These are phyloP conservation scores for Lasiodiplodia sp. DNA, from an alignment of 2,329 filamentous ascomycete species.

Conservation along the genomic window DNA sequence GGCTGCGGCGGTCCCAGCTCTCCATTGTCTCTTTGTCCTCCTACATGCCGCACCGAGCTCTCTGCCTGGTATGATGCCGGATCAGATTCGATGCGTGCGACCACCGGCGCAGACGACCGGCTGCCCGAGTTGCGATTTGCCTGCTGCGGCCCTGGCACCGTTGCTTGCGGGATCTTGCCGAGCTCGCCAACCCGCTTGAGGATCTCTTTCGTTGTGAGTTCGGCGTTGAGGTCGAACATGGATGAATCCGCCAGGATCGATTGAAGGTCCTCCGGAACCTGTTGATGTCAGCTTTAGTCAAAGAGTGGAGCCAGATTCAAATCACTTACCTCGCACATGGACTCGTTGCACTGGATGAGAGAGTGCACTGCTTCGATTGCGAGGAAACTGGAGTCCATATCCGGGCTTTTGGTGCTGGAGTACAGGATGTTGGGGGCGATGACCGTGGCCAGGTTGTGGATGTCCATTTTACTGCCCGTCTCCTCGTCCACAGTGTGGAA, in stretches of 20 bases:
- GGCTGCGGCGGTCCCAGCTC: constrained; percentile 44
- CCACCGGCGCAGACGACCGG: constrained; percentile 59
- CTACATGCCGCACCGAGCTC: constrained; percentile 79
- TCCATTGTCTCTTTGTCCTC: constrained; percentile 37
- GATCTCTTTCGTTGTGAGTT: constrained; percentile 97
- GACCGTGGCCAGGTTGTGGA: constrained; percentile 95
- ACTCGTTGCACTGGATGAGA: constrained; percentile 90
- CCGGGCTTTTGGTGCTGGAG: constrained; percentile 61
- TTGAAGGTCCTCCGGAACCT: constrained; percentile 94
- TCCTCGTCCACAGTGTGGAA: constrained; percentile 98
- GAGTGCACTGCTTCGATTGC: constrained; percentile 93
- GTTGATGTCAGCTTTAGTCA: constrained; percentile 36
- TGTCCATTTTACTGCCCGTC: constrained; percentile 97
- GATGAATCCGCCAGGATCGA: constrained; percentile 83
- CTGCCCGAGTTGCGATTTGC: constrained; percentile 62
- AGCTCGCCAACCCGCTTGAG: constrained; percentile 91
- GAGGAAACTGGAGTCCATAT: constrained; percentile 82
- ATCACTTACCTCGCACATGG: constrained; percentile 91
- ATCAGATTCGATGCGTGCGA: constrained; percentile 85
- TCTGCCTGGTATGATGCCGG: constrained; percentile 84
- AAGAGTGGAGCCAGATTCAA: background rate
- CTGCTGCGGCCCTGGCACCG: constrained; percentile 57
- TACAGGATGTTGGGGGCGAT: constrained; percentile 96
- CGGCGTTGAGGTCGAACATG: constrained; percentile 80
- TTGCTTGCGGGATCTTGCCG: constrained; percentile 67